phyloP scores from a whole-genome alignment of 2,329 filamentous ascomycete genomes.

The Fusarium circinatum region DNA sequence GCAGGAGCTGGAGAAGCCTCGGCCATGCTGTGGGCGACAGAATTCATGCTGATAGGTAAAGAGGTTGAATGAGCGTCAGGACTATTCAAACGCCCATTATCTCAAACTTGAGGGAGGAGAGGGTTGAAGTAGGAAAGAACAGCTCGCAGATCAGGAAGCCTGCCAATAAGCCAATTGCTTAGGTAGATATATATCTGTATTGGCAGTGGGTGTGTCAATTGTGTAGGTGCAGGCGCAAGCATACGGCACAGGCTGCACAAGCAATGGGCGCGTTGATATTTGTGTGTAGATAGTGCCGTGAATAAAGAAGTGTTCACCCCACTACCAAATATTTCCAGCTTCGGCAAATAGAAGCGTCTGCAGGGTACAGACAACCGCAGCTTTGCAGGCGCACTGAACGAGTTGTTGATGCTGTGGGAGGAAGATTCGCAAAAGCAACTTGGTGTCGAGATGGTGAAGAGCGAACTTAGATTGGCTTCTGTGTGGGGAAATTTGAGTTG shows the following conservation, averaged over 20 bases:
- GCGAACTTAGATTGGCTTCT: slow-evolving; percentile 15
- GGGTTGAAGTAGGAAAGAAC: slow-evolving; percentile 11
- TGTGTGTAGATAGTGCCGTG: slow-evolving; percentile 10
- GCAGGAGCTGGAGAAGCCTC: slow-evolving; percentile 42
- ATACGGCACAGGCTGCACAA: slow-evolving; percentile 29
- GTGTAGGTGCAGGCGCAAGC: slow-evolving; percentile 29
- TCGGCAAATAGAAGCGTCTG: slow-evolving; percentile 8
- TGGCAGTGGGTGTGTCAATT: slow-evolving; percentile 14
- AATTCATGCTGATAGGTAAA: slow-evolving; percentile 49
- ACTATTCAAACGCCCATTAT: slow-evolving; percentile 43
- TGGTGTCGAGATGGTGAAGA: slow-evolving; percentile 6
- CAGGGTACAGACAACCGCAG: slow-evolving; percentile 6
- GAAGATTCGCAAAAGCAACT: slow-evolving; percentile 8
- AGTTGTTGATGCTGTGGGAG: slow-evolving; percentile 5
- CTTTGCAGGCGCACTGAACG: slow-evolving; percentile 21
- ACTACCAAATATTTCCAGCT: slow-evolving; percentile 19
- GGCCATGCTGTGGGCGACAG: slow-evolving; percentile 50
- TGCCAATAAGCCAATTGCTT: slow-evolving; percentile 17
- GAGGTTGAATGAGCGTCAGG: slow-evolving; percentile 20
- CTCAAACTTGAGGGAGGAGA: slow-evolving; percentile 22
- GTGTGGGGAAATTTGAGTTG: slow-evolving; percentile 13
- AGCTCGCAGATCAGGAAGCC: slow-evolving; percentile 16
- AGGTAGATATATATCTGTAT: slow-evolving; percentile 8
- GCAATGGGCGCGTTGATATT: slow-evolving; percentile 14
- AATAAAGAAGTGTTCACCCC: slow-evolving; percentile 14